Percentiles rank a stretch among this genome's conserved stretches.
phyloP scores from a whole-genome alignment of 768 basidiomycete species.

The Kwoniella botswanensis region DNA sequence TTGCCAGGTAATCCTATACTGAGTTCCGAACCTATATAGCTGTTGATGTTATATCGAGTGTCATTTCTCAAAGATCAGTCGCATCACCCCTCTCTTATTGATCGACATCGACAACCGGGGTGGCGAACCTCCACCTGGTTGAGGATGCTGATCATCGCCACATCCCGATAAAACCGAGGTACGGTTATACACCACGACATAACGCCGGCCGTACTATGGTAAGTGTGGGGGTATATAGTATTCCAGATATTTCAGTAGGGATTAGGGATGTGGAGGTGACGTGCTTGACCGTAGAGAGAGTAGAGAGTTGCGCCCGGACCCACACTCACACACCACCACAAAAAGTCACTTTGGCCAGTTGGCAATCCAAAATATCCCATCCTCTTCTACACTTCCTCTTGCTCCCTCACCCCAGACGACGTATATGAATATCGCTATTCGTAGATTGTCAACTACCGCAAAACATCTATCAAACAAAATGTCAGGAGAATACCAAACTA shows the following conservation, averaged over 20 bases:
- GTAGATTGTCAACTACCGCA: slow-evolving; percentile 27
- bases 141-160: slow-evolving; percentile 2
- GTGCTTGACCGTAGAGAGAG: slow-evolving; percentile 1
- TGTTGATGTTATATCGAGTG: no score
- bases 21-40: no score
- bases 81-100: slow-evolving; percentile 1
- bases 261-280: slow-evolving; percentile 12
- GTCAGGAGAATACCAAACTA: slow-evolving; percentile 42
- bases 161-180: slow-evolving; percentile 13
- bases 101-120: slow-evolving; percentile 11
- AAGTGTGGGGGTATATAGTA: neutral
- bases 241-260: slow-evolving; percentile 14
- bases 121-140: slow-evolving; percentile 27
- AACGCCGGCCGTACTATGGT: slow-evolving; percentile 8
- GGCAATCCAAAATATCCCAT: neutral
- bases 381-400: slow-evolving; percentile 11
- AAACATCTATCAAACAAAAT: slow-evolving; percentile 27
- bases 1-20: no score
- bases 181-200: neutral
- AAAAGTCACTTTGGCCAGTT: neutral
- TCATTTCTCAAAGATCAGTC: slow-evolving; percentile 4
- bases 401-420: neutral
- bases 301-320: neutral
- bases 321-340: neutral
- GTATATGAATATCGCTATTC: slow-evolving; percentile 40